A percentile compares a stretch with the other conserved stretches of the same genome.
Evolutionary conservation across 2,329 filamentous ascomycete genomes (phyloP).

Genomic region (Remersonia thermophila): DNA sequence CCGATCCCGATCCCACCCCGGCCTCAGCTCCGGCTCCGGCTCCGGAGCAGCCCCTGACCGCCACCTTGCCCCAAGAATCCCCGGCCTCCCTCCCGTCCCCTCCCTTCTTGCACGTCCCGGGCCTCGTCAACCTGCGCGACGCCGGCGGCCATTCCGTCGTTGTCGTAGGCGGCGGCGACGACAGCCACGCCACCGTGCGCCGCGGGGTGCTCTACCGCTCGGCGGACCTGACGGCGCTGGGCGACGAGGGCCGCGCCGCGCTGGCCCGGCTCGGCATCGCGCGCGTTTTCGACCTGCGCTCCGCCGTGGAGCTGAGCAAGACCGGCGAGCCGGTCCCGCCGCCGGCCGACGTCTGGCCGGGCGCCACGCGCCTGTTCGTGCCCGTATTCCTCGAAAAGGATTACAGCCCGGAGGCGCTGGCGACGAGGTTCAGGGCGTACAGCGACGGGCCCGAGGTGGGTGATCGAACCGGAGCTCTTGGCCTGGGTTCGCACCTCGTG

Average conservation of each 20-base stretch:
- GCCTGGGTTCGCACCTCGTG: not conserved
- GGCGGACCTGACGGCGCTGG: constrained; percentile 51
- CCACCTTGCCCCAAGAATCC: too few species aligned
- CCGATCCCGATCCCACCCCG: too few species aligned
- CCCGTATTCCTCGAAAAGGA: constrained; percentile 53
- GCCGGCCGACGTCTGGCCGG: constrained; percentile 34
- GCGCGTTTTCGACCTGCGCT: constrained; percentile 58
- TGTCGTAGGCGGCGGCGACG: constrained; percentile 21
- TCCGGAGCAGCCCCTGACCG: too few species aligned
- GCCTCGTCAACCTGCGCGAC: constrained; percentile 58
- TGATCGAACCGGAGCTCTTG: constrained; percentile 2
- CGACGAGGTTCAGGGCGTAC: constrained; percentile 48
- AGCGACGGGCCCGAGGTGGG: constrained; percentile 33
- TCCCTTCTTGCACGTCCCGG: constrained; percentile 40
- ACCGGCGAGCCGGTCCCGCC: too few species aligned
- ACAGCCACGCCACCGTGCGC: too few species aligned
- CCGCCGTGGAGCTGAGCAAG: constrained; percentile 49
- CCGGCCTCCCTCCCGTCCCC: constrained; percentile 29
- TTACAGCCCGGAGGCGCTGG: constrained; percentile 51
- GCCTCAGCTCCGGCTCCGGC: too few species aligned
- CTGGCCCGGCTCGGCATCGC: constrained; percentile 47
- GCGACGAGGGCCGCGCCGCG: constrained; percentile 36
- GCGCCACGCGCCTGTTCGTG: constrained; percentile 43
- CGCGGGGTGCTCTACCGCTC: constrained; percentile 51
- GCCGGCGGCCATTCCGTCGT: constrained; percentile 45